Evolutionary conservation across 2,329 filamentous ascomycete genomes (phyloP), one percentile per base, ranked within the genome.

Genomic region (Chaetothyriales sp.): DNA sequence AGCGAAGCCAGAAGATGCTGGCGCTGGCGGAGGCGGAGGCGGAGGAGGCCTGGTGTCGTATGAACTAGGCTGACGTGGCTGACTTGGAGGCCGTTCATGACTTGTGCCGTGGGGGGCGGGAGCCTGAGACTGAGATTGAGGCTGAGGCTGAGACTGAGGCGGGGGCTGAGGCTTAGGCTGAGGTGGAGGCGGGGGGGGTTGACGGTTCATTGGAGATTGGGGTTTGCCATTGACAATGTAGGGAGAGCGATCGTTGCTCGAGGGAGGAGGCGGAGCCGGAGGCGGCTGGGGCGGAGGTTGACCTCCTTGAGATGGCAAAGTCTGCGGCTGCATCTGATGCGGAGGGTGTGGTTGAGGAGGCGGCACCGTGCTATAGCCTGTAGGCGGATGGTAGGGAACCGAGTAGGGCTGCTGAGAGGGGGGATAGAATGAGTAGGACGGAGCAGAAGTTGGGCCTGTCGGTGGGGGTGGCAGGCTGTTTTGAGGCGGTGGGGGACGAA

Each of bases 1-100:
- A 26, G 57, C 54, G 52, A 60, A 60, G 22, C 53, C 54, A n/a
- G 57, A 56, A 26, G 53, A 46, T 6, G 49, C 46, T 9, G 55
- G 50, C 2, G 55, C 43, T 5, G 57, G 57, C 7, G 57, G 59
- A 36, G 59, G 59, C 3, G 45, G 45, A 8, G 20, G 45, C 2
- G 32, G 32, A 15, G 32, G 32, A 5, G 32, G 32, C 9, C 58
- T 52, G 2, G 57, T 59, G 44, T 60, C 58, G 36, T 60, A 60
- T 9, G 57, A 54, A 9, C 51, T 51, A 8, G 49, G 48, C 22
- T 56, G 57, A 26, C 58, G 48, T 18, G 57, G 51, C 32, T 39
- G 32, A 15, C 10, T 39, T 39, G 32, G 10, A 15, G 32, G 32
- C 15, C 10, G 32, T 2, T 39, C 32, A 15, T 15, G 32, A 12